Conservation (phyloP, 2,329 filamentous ascomycete genomes). For the Diaporthe sp. region DNA sequence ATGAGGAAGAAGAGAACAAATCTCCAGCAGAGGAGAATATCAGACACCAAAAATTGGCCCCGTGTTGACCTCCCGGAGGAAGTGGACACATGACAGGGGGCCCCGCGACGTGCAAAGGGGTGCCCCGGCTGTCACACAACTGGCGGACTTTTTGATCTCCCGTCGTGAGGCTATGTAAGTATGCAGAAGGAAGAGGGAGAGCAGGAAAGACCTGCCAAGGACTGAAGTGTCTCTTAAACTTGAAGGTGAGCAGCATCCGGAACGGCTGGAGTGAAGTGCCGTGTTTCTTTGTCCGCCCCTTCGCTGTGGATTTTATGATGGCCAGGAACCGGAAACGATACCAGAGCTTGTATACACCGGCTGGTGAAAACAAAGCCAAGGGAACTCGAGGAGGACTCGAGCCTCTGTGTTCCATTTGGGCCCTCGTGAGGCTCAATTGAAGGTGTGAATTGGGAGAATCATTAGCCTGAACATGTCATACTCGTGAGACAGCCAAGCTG, state of each 20-base stretch:
- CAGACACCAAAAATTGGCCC: conserved; percentile 11
- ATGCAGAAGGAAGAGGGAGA: neutral
- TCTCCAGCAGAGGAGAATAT: neutral
- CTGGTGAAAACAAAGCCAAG: neutral
- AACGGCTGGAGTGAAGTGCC: neutral
- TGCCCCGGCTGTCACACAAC: conserved; percentile 22
- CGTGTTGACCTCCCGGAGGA: neutral
- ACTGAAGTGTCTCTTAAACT: neutral
- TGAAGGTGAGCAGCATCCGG: neutral
- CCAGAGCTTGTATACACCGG: neutral
- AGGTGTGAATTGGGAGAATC: neutral
- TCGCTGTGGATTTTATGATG: neutral
- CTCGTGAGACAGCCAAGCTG: neutral
- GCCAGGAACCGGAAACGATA: neutral
- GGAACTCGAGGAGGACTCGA: neutral
- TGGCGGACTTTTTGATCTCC: conserved; percentile 28
- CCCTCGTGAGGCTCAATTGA: neutral
- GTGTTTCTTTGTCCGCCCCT: neutral
- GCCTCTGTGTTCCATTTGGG: neutral
- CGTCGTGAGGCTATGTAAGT: conserved; percentile 29
- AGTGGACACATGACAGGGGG: conserved; percentile 19
- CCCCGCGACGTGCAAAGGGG: conserved; percentile 17
- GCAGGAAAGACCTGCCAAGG: neutral
- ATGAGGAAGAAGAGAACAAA: neutral
- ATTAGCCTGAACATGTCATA: neutral